Conservation (phyloP, 2,329 filamentous ascomycete species). For the Aspergillus niger region DNA sequence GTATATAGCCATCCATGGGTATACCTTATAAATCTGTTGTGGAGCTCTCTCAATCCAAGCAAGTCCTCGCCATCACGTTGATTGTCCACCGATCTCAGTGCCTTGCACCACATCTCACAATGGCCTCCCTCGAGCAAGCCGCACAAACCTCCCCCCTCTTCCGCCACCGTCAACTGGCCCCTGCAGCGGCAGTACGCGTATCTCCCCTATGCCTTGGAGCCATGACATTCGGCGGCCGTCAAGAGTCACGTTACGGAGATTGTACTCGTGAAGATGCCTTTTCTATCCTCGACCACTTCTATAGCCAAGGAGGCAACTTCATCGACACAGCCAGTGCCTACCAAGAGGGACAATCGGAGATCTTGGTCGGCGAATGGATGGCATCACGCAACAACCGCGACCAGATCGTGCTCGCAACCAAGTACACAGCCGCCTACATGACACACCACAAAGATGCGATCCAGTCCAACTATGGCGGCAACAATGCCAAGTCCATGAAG, state of each 20-base stretch:
- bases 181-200: slow-evolving; percentile 3
- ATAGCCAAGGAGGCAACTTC: slow-evolving; percentile 53
- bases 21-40: fast-evolving
- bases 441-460: slow-evolving; percentile 22
- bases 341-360: slow-evolving; percentile 51
- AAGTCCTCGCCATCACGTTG: too few species aligned
- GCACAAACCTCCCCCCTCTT: background rate
- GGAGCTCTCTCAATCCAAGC: too few species aligned
- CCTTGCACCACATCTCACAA: too few species aligned
- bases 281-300: slow-evolving; percentile 52
- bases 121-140: too few species aligned
- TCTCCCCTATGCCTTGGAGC: slow-evolving; percentile 28
- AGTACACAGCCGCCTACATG: slow-evolving; percentile 49
- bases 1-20: too few species aligned
- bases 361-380: slow-evolving; percentile 56
- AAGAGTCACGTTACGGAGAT: slow-evolving; percentile 41
- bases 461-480: slow-evolving; percentile 46
- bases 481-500: slow-evolving; percentile 33
- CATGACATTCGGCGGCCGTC: slow-evolving; percentile 35
- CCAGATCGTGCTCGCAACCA: slow-evolving; percentile 58
- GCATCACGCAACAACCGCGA: slow-evolving; percentile 46
- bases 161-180: slow-evolving; percentile 11
- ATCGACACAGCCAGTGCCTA: slow-evolving; percentile 56
- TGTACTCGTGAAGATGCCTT: slow-evolving; percentile 50
- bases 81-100: too few species aligned